Conservation (phyloP, 805 yeast genomes). For the Saturnispora ahearnii region DNA sequence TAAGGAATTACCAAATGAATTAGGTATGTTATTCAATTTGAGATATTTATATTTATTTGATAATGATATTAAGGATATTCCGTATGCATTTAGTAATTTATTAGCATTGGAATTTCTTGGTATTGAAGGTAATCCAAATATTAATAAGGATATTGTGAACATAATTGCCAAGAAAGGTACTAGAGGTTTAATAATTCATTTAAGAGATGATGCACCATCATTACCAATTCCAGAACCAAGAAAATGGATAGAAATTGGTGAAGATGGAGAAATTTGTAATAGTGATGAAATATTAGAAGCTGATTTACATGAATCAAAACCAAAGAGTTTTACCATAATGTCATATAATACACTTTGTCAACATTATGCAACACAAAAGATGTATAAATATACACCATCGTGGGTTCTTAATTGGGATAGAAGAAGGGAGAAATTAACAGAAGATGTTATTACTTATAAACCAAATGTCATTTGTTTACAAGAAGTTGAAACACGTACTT, state of each 20-base stretch:
- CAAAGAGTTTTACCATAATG: slow-evolving; percentile 59
- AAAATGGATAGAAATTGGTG: slow-evolving; percentile 72
- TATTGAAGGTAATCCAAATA: slow-evolving; percentile 77
- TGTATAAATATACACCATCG: slow-evolving; percentile 91
- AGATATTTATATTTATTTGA: slow-evolving; percentile 82
- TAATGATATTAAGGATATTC: slow-evolving; percentile 66
- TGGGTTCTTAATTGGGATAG: slow-evolving; percentile 97
- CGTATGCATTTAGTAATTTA: slow-evolving; percentile 77
- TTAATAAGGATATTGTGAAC: slow-evolving; percentile 55
- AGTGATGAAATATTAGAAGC: slow-evolving; percentile 18
- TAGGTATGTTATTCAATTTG: slow-evolving; percentile 75
- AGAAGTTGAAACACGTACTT: slow-evolving; percentile 86
- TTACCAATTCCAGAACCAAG: slow-evolving; percentile 61
- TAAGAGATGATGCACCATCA: slow-evolving; percentile 76
- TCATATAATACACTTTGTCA: slow-evolving; percentile 92
- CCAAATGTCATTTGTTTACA: slow-evolving; percentile 86
- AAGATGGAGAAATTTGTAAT: slow-evolving; percentile 53
- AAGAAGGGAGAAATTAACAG: slow-evolving; percentile 66
- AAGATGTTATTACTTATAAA: slow-evolving; percentile 56
- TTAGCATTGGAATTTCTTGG: slow-evolving; percentile 83
- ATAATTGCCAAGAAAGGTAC: slow-evolving; percentile 77
- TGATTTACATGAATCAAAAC: slow-evolving; percentile 23
- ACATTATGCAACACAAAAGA: slow-evolving; percentile 83
- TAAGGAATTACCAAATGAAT: slow-evolving; percentile 66
- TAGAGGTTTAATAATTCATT: slow-evolving; percentile 65